Base-by-base conservation (phyloP, 192 early-diverging fungal genomes). In the Coemansia sp. region DNA sequence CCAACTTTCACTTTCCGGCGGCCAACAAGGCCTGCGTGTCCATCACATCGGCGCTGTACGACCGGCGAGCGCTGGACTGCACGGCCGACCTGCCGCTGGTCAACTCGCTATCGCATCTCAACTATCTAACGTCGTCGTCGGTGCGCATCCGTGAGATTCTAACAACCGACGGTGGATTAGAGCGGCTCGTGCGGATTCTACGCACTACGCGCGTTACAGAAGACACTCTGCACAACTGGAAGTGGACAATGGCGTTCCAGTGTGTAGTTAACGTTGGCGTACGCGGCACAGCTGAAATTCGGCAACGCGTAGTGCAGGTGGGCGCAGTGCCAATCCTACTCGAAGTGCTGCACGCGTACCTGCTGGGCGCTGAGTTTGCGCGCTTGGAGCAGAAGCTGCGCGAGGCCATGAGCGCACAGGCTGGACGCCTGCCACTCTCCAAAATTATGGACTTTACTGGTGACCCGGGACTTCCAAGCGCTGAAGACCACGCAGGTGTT, bases 31-130 rank as follows among this genome's bases (percentile, higher is more conserved):
- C 91, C 7, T 86, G 86, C 18, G 86, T 92, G 15, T 86, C 86
- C 54, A 91, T 92, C 65, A 86, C 88, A 9, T 87, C 86, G 26
- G 84, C 88, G 9, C 83, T 90, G 47, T 98, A 95, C 71, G 95
- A 98, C 78, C 88, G 94, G 68, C 90, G 95, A 66, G 95, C 93
- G n/a, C 85, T 98, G n/a, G 88, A 92, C 69, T 91, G 89, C 68
- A 92, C 93, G 5, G 93, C 92, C 70, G 86, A 87, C 44, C 78
- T 92, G 63, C 87, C 94, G 28, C 85, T 98, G 55, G 87, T 91
- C 66, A 92, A 91, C 64, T 93, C 94, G 18, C 85, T 98, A 10
- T 89, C 88, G 31, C 89, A 96, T 73, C 86, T 98, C 51, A 86
- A 86, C 24, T 93, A 95, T 69, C 83, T 96, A 68, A 94, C 93